phyloP scores from a whole-genome alignment of 805 yeast genomes.

The Yarrowia bubula region DNA sequence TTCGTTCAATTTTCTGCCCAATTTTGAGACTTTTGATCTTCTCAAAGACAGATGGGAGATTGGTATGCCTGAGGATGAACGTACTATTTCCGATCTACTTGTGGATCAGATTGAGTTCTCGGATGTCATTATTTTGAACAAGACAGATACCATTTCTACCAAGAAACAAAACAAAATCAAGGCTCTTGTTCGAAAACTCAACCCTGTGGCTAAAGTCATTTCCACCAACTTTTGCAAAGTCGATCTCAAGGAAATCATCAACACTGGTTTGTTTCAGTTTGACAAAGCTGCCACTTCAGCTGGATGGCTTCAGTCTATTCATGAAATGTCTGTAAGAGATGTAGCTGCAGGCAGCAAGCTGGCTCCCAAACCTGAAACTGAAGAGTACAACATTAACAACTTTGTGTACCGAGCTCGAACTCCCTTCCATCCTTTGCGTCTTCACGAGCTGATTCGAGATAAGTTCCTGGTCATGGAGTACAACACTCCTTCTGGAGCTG shows the following conservation, averaged over 20 bases:
- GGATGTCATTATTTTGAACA: slow-evolving; percentile 47
- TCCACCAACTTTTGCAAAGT: slow-evolving; percentile 43
- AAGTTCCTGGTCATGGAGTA: slow-evolving; percentile 40
- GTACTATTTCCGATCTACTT: slow-evolving; percentile 48
- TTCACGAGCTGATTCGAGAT: slow-evolving; percentile 41
- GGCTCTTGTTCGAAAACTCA: slow-evolving; percentile 41
- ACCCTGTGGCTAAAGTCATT: slow-evolving; percentile 46
- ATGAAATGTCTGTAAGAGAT: slow-evolving; percentile 43
- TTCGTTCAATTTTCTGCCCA: slow-evolving; percentile 44
- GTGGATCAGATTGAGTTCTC: slow-evolving; percentile 51
- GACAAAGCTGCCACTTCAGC: slow-evolving; percentile 47
- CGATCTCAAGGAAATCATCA: slow-evolving; percentile 41
- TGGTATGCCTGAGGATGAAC: slow-evolving; percentile 42
- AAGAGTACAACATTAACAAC: slow-evolving; percentile 48
- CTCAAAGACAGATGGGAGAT: slow-evolving; percentile 44
- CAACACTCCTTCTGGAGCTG: slow-evolving; percentile 19
- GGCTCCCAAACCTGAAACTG: slow-evolving; percentile 49
- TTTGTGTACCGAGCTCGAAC: slow-evolving; percentile 45
- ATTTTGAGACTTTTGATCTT: slow-evolving; percentile 47
- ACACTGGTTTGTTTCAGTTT: slow-evolving; percentile 44
- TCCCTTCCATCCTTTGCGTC: slow-evolving; percentile 49
- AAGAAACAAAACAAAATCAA: slow-evolving; percentile 38
- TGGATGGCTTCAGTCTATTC: slow-evolving; percentile 47
- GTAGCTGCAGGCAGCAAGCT: slow-evolving; percentile 30
- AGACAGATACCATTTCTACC: slow-evolving; percentile 39